These are phyloP conservation scores for Fusarium poae DNA, from an alignment of 2,329 filamentous ascomycete species.

Conservation along the genomic window DNA sequence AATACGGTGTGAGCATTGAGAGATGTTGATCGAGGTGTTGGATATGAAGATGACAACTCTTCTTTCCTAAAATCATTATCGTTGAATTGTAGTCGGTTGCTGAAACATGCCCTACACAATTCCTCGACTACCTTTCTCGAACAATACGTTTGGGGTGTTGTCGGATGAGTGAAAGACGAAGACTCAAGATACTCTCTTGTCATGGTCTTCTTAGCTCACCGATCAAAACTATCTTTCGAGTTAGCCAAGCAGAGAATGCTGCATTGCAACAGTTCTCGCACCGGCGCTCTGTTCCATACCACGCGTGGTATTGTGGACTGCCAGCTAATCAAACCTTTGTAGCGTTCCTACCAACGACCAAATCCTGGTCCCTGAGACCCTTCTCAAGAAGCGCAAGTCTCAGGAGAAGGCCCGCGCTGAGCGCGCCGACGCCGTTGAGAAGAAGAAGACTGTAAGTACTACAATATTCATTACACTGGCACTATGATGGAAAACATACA, in stretches of 20 bases:
- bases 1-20: slow-evolving; percentile 65
- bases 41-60: slow-evolving; percentile 75
- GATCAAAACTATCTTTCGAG: slow-evolving; percentile 85
- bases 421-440: slow-evolving; percentile 80
- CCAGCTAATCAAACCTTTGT: slow-evolving; percentile 84
- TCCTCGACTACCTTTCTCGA: slow-evolving; percentile 57
- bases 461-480: slow-evolving; percentile 48
- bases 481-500: slow-evolving; percentile 89
- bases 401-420: slow-evolving; percentile 99
- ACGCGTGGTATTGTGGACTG: slow-evolving; percentile 70
- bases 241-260: slow-evolving; percentile 92
- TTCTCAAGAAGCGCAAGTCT: slow-evolving; percentile 99
- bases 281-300: slow-evolving; percentile 79
- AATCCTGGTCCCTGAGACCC: slow-evolving; percentile 97
- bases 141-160: slow-evolving; percentile 74
- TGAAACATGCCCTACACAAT: slow-evolving; percentile 46
- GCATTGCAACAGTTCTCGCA: slow-evolving; percentile 92
- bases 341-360: slow-evolving; percentile 90
- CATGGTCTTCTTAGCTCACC: slow-evolving; percentile 66
- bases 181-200: slow-evolving; percentile 3
- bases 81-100: slow-evolving; percentile 49
- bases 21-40: slow-evolving; percentile 79
- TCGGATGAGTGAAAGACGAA: slow-evolving; percentile 71
- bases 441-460: slow-evolving; percentile 90
- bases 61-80: slow-evolving; percentile 85